Percentiles rank a stretch among this genome's conserved stretches.
Conservation (phyloP, 2,329 filamentous ascomycete genomes). For the Torrubiella hemipterigena region DNA sequence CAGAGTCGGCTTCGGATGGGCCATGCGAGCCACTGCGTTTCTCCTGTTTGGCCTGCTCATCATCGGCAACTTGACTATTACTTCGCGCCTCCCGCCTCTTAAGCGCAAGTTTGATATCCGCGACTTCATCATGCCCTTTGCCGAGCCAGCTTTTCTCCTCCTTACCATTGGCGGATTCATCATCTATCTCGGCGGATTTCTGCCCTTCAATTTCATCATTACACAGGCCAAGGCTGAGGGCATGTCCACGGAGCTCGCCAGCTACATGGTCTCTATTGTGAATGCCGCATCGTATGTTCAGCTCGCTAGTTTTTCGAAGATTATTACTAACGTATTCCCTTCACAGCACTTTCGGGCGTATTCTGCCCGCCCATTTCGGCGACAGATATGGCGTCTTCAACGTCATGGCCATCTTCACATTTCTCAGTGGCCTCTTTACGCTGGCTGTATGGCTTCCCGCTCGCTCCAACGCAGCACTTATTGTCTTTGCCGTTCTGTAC, state of each 20-base stretch:
- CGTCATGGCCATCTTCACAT: conserved; percentile 42
- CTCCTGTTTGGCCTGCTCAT: conserved; percentile 29
- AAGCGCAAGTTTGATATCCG: conserved; percentile 24
- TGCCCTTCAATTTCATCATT: conserved; percentile 5
- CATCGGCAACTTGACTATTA: conserved; percentile 18
- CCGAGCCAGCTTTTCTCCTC: conserved; percentile 24
- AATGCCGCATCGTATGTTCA: conserved; percentile 1
- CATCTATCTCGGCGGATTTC: conserved; percentile 9
- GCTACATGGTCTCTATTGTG: conserved; percentile 3
- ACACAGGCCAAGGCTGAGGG: conserved; percentile 1
- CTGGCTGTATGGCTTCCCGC: conserved; percentile 2
- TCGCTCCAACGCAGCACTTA: conserved; percentile 7
- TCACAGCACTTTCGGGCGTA: conserved; percentile 2
- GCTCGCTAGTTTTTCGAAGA: too few species aligned
- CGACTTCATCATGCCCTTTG: conserved; percentile 28
- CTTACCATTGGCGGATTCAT: conserved; percentile 13
- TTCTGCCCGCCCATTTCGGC: neutral
- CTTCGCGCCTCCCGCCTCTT: conserved; percentile 22
- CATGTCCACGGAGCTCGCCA: neutral
- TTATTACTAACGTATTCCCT: too few species aligned
- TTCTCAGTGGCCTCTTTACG: conserved; percentile 41
- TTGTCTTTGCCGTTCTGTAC: conserved; percentile 15
- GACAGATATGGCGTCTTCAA: conserved; percentile 36
- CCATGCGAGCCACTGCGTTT: conserved; percentile 46
- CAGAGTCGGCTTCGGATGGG: conserved; percentile 26